Evolutionary conservation across 176 grass and related monocot species (phyloP).

Genomic region (Luzula sylvatica): DNA sequence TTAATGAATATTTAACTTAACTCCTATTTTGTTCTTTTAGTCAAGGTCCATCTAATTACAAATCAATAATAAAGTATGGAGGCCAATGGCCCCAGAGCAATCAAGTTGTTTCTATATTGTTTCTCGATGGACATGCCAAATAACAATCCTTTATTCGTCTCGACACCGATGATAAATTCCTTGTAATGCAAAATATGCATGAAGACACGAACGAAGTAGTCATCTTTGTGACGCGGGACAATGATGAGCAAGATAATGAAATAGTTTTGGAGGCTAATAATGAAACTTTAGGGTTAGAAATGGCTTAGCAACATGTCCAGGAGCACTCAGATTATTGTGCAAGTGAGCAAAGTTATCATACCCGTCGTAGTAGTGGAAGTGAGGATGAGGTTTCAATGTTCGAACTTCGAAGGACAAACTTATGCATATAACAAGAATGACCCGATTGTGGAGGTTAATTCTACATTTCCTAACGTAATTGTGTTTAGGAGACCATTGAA

Average conservation of each 20-base stretch:
- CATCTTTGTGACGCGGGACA: background rate
- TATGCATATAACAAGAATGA: slow-evolving; percentile 11
- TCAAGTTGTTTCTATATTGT: background rate
- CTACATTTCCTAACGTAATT: background rate
- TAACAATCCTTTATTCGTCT: background rate
- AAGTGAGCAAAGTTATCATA: background rate
- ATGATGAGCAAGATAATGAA: background rate
- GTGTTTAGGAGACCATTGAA: background rate
- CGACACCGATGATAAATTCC: background rate
- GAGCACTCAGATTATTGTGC: background rate
- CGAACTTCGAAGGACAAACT: background rate
- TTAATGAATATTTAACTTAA: background rate
- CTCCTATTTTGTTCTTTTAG: too few species aligned
- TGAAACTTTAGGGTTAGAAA: background rate
- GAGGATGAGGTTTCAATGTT: background rate
- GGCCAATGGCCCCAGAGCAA: background rate
- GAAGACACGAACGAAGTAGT: background rate
- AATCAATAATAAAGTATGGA: background rate
- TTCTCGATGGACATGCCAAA: background rate
- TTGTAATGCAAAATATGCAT: background rate
- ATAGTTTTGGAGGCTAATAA: background rate
- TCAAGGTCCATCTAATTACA: too few species aligned
- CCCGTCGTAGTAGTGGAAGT: background rate
- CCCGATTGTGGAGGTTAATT: background rate
- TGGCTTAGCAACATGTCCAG: background rate